These are phyloP conservation scores for Setaria italica DNA, from an alignment of 202 grass and related monocot genomes.

Conservation along the genomic window DNA sequence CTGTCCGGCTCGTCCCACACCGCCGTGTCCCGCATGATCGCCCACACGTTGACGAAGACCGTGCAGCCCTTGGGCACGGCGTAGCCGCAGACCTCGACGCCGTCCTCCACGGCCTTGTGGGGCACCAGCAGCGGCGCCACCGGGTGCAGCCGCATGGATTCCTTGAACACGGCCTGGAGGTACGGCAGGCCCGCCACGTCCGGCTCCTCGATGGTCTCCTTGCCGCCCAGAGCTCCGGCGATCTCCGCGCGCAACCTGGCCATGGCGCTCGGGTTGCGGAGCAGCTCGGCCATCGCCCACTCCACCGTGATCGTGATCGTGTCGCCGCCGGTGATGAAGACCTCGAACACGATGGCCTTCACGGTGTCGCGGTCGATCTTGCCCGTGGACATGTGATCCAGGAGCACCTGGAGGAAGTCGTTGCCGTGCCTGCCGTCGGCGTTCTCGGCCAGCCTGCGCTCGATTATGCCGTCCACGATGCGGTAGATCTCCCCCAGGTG, in stretches of 20 bases:
- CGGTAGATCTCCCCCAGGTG: background rate
- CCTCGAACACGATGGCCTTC: constrained; percentile 8
- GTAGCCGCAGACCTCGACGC: constrained; percentile 33
- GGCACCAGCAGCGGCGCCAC: constrained; percentile 40
- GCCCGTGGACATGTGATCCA: constrained; percentile 10
- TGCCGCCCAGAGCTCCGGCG: background rate
- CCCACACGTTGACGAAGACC: constrained; percentile 41
- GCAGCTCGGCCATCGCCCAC: constrained; percentile 54
- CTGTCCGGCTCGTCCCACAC: background rate
- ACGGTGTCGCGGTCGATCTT: constrained; percentile 14
- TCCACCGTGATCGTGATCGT: constrained; percentile 40
- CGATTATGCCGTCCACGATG: constrained; percentile 37
- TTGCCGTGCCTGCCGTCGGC: background rate
- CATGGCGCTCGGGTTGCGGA: constrained; percentile 34
- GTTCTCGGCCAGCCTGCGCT: constrained; percentile 26
- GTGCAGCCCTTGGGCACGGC: constrained; percentile 36
- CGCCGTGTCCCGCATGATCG: constrained; percentile 8
- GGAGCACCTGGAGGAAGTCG: constrained; percentile 33
- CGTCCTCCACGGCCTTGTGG: constrained; percentile 3
- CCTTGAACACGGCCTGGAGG: constrained; percentile 52
- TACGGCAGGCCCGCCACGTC: constrained; percentile 39
- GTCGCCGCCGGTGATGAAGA: constrained; percentile 36
- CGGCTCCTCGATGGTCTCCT: background rate
- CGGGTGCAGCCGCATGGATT: constrained; percentile 33
- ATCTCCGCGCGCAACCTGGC: constrained; percentile 39